Evolutionary conservation across 2,329 filamentous ascomycete species (phyloP), one percentile per base, ranked within the genome.

Genomic region (Davidsoniella virescens): DNA sequence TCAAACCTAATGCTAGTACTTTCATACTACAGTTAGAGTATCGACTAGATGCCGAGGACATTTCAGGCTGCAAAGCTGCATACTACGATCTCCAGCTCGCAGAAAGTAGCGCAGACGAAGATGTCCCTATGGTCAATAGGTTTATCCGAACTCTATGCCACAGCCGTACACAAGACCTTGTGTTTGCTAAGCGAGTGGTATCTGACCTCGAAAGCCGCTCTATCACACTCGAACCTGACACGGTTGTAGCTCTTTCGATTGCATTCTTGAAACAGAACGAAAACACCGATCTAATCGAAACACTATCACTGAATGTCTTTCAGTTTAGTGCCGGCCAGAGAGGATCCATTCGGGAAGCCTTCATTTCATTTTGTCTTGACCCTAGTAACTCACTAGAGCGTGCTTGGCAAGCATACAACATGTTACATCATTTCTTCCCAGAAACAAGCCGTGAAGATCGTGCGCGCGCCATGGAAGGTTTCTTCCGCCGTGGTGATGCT

Each of bases 181-280:
- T 82, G 39, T 74, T 75, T 33, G 78, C 94, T 41, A 75, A 83
- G 57, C 73, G 79, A n/a, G 72, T 93, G 39, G 73, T 86, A 0
- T 76, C 82, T 51, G 77, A 82, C 43, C 67, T 93, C 2, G 80
- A 87, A 52, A 77, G 87, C 58, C 76, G 79, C 9, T 72, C 79
- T 50, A 75, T 78, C 6, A 74, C 72, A 1, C 71, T 95, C 12
- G 81, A 84, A 36, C 77, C 87, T 0, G 72, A 80, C 41, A 93
- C 87, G 0, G 76, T 92, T 1, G 77, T 80, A 5, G 73, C 76
- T 0, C 69, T 95, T n/a, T 83, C 80, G 53, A 69, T 80, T 42
- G 69, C 83, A 40, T 83, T 94, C 56, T 71, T 95, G 9, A 73
- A 76, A 54, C 78, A 82, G 39, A 82, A 86, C 58, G 84, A 94